Evolutionary conservation across 192 early-diverging fungal genomes (phyloP), one percentile per base, ranked within the genome.

Genomic region (Coemansia sp.): DNA sequence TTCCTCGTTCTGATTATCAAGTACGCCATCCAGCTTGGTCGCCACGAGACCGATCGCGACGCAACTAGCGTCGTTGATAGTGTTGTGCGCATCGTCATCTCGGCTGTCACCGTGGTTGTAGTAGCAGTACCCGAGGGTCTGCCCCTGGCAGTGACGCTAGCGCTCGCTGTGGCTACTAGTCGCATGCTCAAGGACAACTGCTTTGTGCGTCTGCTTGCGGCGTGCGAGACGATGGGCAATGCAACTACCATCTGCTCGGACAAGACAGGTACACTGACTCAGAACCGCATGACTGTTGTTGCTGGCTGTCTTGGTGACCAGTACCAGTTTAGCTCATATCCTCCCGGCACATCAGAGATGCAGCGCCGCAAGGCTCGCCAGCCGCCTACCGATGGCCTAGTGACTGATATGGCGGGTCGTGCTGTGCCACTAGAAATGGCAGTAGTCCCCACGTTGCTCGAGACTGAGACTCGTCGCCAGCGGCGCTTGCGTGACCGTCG

Each of bases 201-300:
- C 81, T 84, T 99, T 21, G 98, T 99, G 32, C 91, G 98, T 28
- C 90, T 98, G 57, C 84, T 99, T 13, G 90, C 93, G 32, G 94
- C 98, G 7, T 99, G 98, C 78, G 98, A 99, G 77, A 98, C 96
- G 26, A 99, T 99, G 98, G 92, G 92, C 59, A 97, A 96, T 70
- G 98, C 98, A 10, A 99, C 96, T 10, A 97, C 97, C 1, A 89
- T 99, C 26, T 99, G 98, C 80, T 96, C 95, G 17, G 98, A 99
- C 85, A 99, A 99, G 78, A 99, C 98, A 0, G 98, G 98, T 26
- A 99, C 98, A 9, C 82, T 98, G 42, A 99, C 98, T 3, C 93
- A 96, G 67, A 99, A 99, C 86, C 86, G 88, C 62, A 99, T 99
- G 98, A 94, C 94, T 3, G 94, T 98, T n/a, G 95, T 96, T 30